Conservation (phyloP, 805 yeast genomes). For the Candida alai region DNA sequence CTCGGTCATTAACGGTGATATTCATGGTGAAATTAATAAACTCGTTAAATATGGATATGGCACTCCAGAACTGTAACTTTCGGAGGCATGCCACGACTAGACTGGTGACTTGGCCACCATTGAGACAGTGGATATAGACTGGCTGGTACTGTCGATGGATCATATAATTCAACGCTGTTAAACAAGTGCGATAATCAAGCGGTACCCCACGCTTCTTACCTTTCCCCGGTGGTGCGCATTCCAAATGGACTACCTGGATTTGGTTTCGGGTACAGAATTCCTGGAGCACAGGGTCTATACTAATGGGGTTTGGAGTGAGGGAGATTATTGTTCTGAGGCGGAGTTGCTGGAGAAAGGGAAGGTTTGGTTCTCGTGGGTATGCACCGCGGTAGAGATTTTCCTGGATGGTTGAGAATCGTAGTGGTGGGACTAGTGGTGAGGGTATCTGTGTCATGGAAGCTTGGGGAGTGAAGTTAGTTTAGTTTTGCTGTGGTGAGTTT, state of each 20-base stretch:
- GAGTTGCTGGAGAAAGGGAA: constrained; percentile 62
- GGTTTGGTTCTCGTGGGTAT: constrained; percentile 75
- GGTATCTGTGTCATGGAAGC: constrained; percentile 12
- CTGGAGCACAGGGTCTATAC: constrained; percentile 45
- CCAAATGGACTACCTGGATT: constrained; percentile 67
- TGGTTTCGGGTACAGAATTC: constrained; percentile 50
- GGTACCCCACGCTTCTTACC: constrained; percentile 84
- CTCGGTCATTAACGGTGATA: constrained; percentile 77
- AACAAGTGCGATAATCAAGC: constrained; percentile 59
- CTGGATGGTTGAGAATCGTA: constrained; percentile 70
- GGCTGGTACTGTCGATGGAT: constrained; percentile 62
- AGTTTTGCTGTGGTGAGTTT: too few species aligned
- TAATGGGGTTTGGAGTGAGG: constrained; percentile 73
- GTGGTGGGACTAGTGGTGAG: constrained; percentile 59
- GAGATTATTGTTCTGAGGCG: constrained; percentile 70
- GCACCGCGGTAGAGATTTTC: constrained; percentile 77
- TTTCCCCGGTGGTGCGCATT: constrained; percentile 64
- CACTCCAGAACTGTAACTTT: constrained; percentile 81
- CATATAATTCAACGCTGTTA: constrained; percentile 57
- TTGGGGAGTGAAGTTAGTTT: too few species aligned
- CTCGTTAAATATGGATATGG: constrained; percentile 83
- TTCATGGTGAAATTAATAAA: constrained; percentile 72
- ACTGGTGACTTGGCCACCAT: constrained; percentile 86
- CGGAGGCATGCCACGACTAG: constrained; percentile 83
- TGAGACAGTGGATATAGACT: constrained; percentile 77